A percentile compares a stretch with the other conserved stretches of the same genome.
Conservation (phyloP, 805 yeast genomes). For the Scheffersomyces lignosus region DNA sequence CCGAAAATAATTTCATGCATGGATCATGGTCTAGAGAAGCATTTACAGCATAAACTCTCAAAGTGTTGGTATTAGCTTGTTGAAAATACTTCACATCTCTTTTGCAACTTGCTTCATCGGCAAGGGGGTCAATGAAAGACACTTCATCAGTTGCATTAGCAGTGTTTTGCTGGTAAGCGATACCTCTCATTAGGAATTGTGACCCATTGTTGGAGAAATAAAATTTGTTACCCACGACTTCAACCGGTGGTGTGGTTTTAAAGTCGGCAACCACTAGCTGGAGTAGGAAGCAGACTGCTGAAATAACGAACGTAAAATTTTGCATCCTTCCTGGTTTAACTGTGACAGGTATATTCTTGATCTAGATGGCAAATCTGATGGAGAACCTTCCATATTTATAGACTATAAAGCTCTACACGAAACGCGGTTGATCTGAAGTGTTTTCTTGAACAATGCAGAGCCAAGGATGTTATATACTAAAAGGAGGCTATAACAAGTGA, state of each 20-base stretch:
- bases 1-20: slow-evolving; percentile 66
- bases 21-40: slow-evolving; percentile 60
- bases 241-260: slow-evolving; percentile 51
- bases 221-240: slow-evolving; percentile 75
- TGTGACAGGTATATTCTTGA: too few relatives aligned
- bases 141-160: slow-evolving; percentile 45
- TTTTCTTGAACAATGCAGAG: too few relatives aligned
- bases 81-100: slow-evolving; percentile 74
- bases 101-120: slow-evolving; percentile 58
- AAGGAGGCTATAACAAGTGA: too few relatives aligned
- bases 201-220: slow-evolving; percentile 76
- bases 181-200: slow-evolving; percentile 74
- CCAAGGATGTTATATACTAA: too few relatives aligned
- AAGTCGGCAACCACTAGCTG: neutral
- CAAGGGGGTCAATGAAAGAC: slow-evolving; percentile 67
- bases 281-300: too few relatives aligned
- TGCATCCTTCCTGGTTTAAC: too few relatives aligned
- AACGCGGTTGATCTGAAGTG: too few relatives aligned
- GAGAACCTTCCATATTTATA: too few relatives aligned
- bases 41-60: slow-evolving; percentile 77
- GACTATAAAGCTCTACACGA: too few relatives aligned
- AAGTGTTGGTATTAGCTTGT: slow-evolving; percentile 62
- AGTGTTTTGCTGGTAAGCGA: slow-evolving; percentile 77
- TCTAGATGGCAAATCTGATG: too few relatives aligned
- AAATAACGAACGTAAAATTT: too few relatives aligned